These are phyloP conservation scores for Phaffia tasmanica DNA, from an alignment of 768 basidiomycete species.

Conservation along the genomic window DNA sequence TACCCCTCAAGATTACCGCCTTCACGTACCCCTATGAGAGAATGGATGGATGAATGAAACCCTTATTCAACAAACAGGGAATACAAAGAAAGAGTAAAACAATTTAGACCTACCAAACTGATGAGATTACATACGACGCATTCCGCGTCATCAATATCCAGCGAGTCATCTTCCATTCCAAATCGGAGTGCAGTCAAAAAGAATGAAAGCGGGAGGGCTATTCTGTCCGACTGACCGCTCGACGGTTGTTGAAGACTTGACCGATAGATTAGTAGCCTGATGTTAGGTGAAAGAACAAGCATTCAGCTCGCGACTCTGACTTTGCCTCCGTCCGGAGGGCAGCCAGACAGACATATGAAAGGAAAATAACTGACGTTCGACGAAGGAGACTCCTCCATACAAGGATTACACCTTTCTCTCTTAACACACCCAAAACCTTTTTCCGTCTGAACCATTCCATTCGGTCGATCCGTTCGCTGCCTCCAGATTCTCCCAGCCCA, in stretches of 20 bases:
- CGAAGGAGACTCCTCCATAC: slow-evolving; percentile 19
- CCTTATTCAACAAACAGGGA: background rate
- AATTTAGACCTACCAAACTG: slow-evolving; percentile 6
- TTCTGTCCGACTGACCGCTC: background rate
- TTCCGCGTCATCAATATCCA: slow-evolving; percentile 23
- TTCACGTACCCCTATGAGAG: slow-evolving; percentile 13
- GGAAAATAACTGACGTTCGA: slow-evolving; percentile 6
- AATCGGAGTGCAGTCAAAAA: slow-evolving; percentile 20
- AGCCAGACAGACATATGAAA: background rate
- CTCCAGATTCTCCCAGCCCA: background rate
- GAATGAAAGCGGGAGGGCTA: slow-evolving; percentile 10
- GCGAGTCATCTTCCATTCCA: slow-evolving; percentile 11
- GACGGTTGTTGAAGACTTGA: background rate
- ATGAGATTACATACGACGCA: slow-evolving; percentile 19
- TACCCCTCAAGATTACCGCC: slow-evolving; percentile 17
- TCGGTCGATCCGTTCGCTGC: background rate
- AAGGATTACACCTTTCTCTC: slow-evolving; percentile 25
- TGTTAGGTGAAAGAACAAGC: too few species aligned
- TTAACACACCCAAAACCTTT: slow-evolving; percentile 15
- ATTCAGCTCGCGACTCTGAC: too few species aligned
- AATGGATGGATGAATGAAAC: background rate
- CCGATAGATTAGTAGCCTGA: too few species aligned
- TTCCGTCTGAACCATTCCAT: slow-evolving; percentile 18
- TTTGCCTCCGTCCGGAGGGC: background rate
- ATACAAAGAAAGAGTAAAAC: background rate